These are phyloP conservation scores for Fusarium haematococcum DNA, from an alignment of 2,329 filamentous ascomycete genomes.

Conservation along the genomic window DNA sequence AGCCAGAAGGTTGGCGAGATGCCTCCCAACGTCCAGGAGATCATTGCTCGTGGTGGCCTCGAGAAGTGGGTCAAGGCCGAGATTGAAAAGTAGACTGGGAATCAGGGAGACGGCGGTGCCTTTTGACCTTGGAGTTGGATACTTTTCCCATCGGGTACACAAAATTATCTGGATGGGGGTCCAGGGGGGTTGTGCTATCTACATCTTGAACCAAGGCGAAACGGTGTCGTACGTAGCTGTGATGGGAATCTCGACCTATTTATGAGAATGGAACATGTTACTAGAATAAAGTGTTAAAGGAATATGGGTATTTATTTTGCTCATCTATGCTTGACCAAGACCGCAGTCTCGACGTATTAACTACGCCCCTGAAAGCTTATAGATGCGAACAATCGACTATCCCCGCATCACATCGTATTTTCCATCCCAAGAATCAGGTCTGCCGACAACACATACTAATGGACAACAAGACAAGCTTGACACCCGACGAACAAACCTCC, in stretches of 20 bases:
- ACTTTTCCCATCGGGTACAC: background rate
- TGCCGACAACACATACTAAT: too few relatives aligned
- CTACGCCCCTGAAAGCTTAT: background rate
- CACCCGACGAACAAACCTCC: background rate
- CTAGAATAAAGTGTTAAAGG: background rate
- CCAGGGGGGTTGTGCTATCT: background rate
- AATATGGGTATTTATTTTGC: background rate
- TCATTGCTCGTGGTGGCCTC: slow-evolving; percentile 81
- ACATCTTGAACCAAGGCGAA: background rate
- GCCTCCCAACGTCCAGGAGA: slow-evolving; percentile 87
- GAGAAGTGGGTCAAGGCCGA: slow-evolving; percentile 86
- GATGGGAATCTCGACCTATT: background rate
- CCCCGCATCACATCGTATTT: too few relatives aligned
- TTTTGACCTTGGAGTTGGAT: background rate
- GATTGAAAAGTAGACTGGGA: slow-evolving; percentile 56
- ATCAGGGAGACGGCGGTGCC: background rate
- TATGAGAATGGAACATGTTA: background rate
- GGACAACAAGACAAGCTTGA: background rate
- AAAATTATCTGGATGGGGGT: background rate
- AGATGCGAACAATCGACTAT: background rate
- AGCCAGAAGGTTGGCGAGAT: slow-evolving; percentile 85
- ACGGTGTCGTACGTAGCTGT: background rate
- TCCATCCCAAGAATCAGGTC: too few relatives aligned
- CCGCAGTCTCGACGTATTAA: background rate
- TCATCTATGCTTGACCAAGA: background rate